Percentiles rank a stretch among this genome's conserved stretches.
Conservation (phyloP, 108 stramenopile species). For the Tribonema minus region DNA sequence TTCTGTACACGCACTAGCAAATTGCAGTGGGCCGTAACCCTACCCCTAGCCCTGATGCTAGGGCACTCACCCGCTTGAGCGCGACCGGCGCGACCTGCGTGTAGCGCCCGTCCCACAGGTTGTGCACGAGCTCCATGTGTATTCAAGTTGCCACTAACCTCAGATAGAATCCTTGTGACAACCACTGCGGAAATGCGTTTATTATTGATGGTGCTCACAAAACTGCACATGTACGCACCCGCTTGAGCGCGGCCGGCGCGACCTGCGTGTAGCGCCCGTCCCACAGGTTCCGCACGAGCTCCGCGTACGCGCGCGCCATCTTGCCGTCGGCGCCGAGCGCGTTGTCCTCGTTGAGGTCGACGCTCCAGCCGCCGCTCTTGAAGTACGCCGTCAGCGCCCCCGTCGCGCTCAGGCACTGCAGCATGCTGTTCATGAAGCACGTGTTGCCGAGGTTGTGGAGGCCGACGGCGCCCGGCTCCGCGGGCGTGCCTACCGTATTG, state of each 20-base stretch:
- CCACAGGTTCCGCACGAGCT: constrained; percentile 84
- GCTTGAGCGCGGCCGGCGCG: not conserved
- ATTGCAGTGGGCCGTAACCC: too few species aligned
- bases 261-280: not conserved
- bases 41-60: too few species aligned
- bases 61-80: too few species aligned
- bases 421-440: constrained; percentile 86
- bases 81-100: not conserved
- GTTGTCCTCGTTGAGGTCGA: constrained; percentile 81
- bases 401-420: constrained; percentile 86
- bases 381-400: constrained; percentile 79
- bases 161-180: too few species aligned
- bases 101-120: constrained; percentile 71
- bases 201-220: too few species aligned
- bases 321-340: constrained; percentile 87
- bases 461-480: constrained; percentile 64
- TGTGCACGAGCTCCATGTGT: constrained; percentile 71
- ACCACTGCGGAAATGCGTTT: too few species aligned
- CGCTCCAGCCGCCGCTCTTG: constrained; percentile 42
- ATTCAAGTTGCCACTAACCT: too few species aligned
- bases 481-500: constrained; percentile 13
- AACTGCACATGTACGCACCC: not conserved
- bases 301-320: constrained; percentile 79
- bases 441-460: constrained; percentile 96
- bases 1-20: too few species aligned